These are phyloP conservation scores for Aspergillus thermomutatus DNA, from an alignment of 2,329 filamentous ascomycete species.

Conservation along the genomic window DNA sequence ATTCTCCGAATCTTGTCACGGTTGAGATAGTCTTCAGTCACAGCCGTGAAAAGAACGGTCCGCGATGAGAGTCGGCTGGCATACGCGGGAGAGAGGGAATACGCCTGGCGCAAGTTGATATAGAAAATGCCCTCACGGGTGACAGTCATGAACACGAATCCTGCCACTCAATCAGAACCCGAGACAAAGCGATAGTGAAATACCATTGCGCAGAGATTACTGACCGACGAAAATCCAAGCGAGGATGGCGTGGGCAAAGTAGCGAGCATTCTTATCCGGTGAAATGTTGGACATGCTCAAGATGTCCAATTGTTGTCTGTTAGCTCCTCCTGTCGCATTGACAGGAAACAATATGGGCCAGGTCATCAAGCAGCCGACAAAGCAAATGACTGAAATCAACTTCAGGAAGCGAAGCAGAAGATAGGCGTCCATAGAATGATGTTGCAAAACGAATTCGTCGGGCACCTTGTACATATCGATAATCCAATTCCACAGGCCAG, in stretches of 20 bases:
- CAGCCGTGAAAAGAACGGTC: slow-evolving; percentile 84
- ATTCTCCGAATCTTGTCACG: slow-evolving; percentile 73
- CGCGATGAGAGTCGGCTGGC: slow-evolving; percentile 82
- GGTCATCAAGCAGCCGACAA: slow-evolving; percentile 78
- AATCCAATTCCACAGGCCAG: slow-evolving; percentile 66
- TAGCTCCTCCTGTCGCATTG: slow-evolving; percentile 75
- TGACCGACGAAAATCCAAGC: slow-evolving; percentile 74
- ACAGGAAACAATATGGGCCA: slow-evolving; percentile 88
- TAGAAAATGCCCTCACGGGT: slow-evolving; percentile 87
- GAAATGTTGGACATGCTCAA: slow-evolving; percentile 76
- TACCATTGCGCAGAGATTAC: slow-evolving; percentile 5
- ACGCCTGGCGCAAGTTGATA: slow-evolving; percentile 89
- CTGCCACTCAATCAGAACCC: slow-evolving; percentile 19
- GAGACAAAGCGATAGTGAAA: not conserved
- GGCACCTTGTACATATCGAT: slow-evolving; percentile 61
- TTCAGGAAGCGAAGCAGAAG: slow-evolving; percentile 86
- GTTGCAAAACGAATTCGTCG: slow-evolving; percentile 79
- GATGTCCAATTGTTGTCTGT: slow-evolving; percentile 65
- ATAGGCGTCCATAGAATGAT: slow-evolving; percentile 89
- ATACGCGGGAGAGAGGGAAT: slow-evolving; percentile 80
- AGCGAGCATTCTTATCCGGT: slow-evolving; percentile 54
- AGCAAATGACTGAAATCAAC: slow-evolving; percentile 71
- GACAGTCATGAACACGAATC: slow-evolving; percentile 84
- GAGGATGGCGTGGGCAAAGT: slow-evolving; percentile 78
- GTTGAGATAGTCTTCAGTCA: slow-evolving; percentile 74